These are phyloP conservation scores for Aspergillus affinis DNA, from an alignment of 495 filamentous ascomycete genomes.

Conservation along the genomic window DNA sequence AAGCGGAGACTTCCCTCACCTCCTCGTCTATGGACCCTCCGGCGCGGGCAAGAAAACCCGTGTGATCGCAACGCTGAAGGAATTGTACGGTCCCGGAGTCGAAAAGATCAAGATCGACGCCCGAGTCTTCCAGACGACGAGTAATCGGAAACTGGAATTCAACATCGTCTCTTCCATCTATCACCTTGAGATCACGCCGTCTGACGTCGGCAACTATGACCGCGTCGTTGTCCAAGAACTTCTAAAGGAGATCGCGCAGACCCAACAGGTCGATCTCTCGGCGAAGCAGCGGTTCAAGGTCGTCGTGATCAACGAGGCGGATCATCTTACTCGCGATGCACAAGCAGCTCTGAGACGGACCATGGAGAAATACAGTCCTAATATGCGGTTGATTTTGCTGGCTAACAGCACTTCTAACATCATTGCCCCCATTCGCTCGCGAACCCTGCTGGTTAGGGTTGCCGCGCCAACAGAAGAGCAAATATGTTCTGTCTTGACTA, in stretches of 20 bases:
- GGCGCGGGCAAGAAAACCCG: conserved; percentile 98
- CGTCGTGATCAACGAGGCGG: conserved; percentile 99
- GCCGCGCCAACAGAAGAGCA: conserved; percentile 83
- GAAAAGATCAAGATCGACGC: conserved; percentile 98
- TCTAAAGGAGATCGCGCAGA: conserved; percentile 96
- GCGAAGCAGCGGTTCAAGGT: conserved; percentile 96
- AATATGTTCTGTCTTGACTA: conserved; percentile 73
- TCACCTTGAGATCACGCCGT: conserved; percentile 96
- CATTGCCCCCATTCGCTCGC: conserved; percentile 89
- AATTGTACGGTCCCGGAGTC: conserved; percentile 86
- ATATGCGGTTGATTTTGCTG: conserved; percentile 83
- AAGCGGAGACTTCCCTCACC: conserved; percentile 94
- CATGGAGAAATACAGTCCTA: conserved; percentile 99
- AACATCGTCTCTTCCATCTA: conserved; percentile 96
- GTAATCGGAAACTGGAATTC: conserved; percentile 97
- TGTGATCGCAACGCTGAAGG: conserved; percentile 88
- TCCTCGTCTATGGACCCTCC: conserved; percentile 93
- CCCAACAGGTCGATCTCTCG: conserved; percentile 89
- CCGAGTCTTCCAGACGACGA: conserved; percentile 90
- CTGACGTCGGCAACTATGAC: conserved; percentile 95
- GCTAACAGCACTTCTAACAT: conserved; percentile 97
- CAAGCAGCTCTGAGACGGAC: conserved; percentile 93
- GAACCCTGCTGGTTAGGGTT: conserved; percentile 87
- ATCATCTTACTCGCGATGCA: conserved; percentile 89
- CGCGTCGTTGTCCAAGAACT: conserved; percentile 93